Percentiles rank a stretch among this genome's conserved stretches.
Conservation (phyloP, 106 monocot genomes). For the Allium sativum region DNA sequence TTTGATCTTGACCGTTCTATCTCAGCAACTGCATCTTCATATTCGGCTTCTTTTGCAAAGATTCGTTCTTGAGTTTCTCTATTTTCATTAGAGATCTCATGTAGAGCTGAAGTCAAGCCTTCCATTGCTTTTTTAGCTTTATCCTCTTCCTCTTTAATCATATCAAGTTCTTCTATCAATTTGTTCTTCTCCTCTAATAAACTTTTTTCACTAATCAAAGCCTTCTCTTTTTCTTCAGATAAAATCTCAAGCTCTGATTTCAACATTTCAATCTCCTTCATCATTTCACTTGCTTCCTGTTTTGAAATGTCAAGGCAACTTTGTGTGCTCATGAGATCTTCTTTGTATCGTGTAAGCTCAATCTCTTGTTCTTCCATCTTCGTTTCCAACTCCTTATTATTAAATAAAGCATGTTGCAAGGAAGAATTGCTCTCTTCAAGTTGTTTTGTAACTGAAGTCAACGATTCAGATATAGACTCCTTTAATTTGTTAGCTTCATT, state of each 20-base stretch:
- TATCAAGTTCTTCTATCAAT: slow-evolving; percentile 23
- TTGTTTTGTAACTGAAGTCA: slow-evolving; percentile 14
- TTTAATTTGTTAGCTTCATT: slow-evolving; percentile 1
- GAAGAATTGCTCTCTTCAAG: slow-evolving; percentile 5
- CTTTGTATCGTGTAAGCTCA: slow-evolving; percentile 16
- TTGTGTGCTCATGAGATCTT: slow-evolving; percentile 12
- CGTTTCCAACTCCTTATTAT: slow-evolving; percentile 19
- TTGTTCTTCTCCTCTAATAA: slow-evolving; percentile 30
- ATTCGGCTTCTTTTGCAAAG: slow-evolving; percentile 28
- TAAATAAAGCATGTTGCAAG: slow-evolving; percentile 17
- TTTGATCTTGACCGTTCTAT: slow-evolving; percentile 29
- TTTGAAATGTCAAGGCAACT: background rate
- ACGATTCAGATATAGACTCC: background rate
- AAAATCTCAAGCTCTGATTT: slow-evolving; percentile 11
- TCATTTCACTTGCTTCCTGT: background rate
- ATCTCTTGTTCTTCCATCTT: slow-evolving; percentile 31
- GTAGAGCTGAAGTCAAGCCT: slow-evolving; percentile 40
- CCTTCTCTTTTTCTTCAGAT: slow-evolving; percentile 2
- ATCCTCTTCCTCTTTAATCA: slow-evolving; percentile 21
- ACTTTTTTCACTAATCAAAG: slow-evolving; percentile 8
- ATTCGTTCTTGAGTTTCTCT: slow-evolving; percentile 43
- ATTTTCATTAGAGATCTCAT: slow-evolving; percentile 36
- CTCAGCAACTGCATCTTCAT: slow-evolving; percentile 21
- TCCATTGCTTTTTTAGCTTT: slow-evolving; percentile 47
- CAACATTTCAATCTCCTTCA: slow-evolving; percentile 9